Evolutionary conservation across 768 basidiomycete species (phyloP), one percentile per base, ranked within the genome.

Genomic region (Boletus fagicola): DNA sequence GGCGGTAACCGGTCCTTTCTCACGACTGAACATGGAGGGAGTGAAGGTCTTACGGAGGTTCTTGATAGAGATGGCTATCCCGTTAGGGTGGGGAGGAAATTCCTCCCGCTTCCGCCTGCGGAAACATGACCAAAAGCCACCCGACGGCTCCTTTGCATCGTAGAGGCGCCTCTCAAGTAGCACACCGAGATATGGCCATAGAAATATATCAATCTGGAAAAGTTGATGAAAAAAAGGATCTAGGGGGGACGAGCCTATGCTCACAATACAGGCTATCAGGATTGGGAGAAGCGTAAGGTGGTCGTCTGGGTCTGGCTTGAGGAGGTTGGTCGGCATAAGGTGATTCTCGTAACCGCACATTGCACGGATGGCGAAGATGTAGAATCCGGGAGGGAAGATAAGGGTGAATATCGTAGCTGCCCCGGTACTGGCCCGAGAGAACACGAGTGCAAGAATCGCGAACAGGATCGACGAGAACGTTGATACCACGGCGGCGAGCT

Each of bases 341-440:
- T 84, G 75, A 51, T 79, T 80, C 71, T 92, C 89, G 63, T 80
- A 91, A 13, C 86, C 87, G 52, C 81, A 79, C 1, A 92, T 80
- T 1, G 83, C 82, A 45, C 86, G 80, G 10, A 84, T 81, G 8
- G 83, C 83, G 63, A 90, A 91, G 22, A 89, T 78, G 62, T 88
- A 92, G 70, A 85, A 91, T 12, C 82, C 80, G 2, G 90, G 88
- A 0, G 90, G 90, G 64, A 91, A 90, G 24, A 91, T 63, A 47
- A 91, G 66, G 2, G 86, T 81, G 65, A 88, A 87, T 26, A 90
- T 70, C 59, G 84, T 80, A 20, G 85, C 82, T 1, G 73, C 75
- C 4, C 70, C 79, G 1, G 77, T 79, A 1, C 70, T 64, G 1
- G 77, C 77, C 39, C 55, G 58, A 36, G 73, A 69, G 52, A 86